Evolutionary conservation across 345 rosid genomes (phyloP).

Genomic region (Syzygium grande): DNA sequence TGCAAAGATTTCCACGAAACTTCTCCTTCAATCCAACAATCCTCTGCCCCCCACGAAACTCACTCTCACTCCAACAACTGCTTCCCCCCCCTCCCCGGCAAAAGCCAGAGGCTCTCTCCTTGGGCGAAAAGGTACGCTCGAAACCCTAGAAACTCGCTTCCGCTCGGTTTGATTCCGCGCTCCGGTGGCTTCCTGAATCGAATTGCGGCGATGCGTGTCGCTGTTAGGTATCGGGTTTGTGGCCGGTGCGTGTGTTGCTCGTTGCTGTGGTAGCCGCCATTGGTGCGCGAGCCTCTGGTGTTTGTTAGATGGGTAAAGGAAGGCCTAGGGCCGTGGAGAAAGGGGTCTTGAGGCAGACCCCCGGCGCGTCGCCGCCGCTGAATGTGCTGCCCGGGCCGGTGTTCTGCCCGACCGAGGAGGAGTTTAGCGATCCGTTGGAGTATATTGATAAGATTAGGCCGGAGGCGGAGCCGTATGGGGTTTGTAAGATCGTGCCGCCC

Average conservation of each 20-base stretch:
- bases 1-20: background rate
- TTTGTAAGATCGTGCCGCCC: slow-evolving; percentile 93
- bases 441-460: slow-evolving; percentile 70
- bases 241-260: background rate
- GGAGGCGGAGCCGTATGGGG: slow-evolving; percentile 88
- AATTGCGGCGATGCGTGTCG: background rate
- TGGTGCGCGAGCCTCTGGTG: slow-evolving; percentile 10
- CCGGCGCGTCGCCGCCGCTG: slow-evolving; percentile 14
- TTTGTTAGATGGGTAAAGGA: slow-evolving; percentile 74
- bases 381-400: slow-evolving; percentile 63
- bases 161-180: background rate
- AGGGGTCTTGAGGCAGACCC: slow-evolving; percentile 51
- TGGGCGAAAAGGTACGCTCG: slow-evolving; percentile 28
- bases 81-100: background rate
- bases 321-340: slow-evolving; percentile 77
- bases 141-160: slow-evolving; percentile 36
- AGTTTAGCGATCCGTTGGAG: slow-evolving; percentile 77
- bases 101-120: background rate
- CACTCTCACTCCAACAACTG: background rate
- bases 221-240: background rate
- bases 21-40: background rate
- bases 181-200: background rate
- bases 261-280: background rate
- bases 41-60: background rate
- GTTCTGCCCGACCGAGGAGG: slow-evolving; percentile 75